Percentiles rank a stretch among this genome's conserved stretches.
Evolutionary conservation across 495 filamentous ascomycete genomes (phyloP).

Genomic region (Massariosphaeria phaeospora): DNA sequence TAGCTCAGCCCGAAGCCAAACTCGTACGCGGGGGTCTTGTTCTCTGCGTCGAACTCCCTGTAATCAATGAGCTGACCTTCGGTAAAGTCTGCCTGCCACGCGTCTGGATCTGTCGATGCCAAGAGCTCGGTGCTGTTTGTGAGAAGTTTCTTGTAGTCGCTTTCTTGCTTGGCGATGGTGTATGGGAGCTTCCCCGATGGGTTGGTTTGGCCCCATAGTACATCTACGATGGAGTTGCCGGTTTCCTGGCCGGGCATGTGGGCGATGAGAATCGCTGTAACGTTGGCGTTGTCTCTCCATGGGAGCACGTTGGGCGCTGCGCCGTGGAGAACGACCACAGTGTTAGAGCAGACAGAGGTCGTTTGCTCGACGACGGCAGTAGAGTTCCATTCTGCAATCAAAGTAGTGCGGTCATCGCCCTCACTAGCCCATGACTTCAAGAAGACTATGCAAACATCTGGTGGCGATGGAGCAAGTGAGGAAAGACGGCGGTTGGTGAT

Average conservation of each 20-base stretch:
- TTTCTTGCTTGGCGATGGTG: constrained; percentile 29
- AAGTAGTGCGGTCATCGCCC: constrained; percentile 43
- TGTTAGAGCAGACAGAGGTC: constrained; percentile 33
- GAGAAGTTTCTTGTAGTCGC: constrained; percentile 39
- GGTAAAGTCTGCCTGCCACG: constrained; percentile 36
- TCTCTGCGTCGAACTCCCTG: constrained; percentile 45
- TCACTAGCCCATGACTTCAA: constrained; percentile 55
- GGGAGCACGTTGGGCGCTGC: constrained; percentile 33
- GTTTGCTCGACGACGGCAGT: constrained; percentile 33
- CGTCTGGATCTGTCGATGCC: constrained; percentile 18
- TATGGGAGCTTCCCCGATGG: constrained; percentile 34
- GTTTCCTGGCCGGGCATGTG: constrained; percentile 37
- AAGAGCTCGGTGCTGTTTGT: constrained; percentile 35
- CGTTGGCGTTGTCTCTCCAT: constrained; percentile 36
- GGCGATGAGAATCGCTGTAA: constrained; percentile 39
- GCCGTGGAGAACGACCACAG: constrained; percentile 35
- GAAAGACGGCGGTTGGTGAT: constrained; percentile 37
- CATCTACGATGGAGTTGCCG: constrained; percentile 26
- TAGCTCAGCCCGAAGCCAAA: constrained; percentile 46
- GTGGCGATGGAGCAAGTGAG: constrained; percentile 29
- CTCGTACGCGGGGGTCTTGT: constrained; percentile 44
- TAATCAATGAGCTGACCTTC: constrained; percentile 54
- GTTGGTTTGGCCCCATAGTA: constrained; percentile 31
- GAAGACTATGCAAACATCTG: constrained; percentile 52
- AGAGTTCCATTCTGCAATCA: constrained; percentile 47